Conservation (phyloP, 2,329 filamentous ascomycete species). For the Venturiaceae sp. region DNA sequence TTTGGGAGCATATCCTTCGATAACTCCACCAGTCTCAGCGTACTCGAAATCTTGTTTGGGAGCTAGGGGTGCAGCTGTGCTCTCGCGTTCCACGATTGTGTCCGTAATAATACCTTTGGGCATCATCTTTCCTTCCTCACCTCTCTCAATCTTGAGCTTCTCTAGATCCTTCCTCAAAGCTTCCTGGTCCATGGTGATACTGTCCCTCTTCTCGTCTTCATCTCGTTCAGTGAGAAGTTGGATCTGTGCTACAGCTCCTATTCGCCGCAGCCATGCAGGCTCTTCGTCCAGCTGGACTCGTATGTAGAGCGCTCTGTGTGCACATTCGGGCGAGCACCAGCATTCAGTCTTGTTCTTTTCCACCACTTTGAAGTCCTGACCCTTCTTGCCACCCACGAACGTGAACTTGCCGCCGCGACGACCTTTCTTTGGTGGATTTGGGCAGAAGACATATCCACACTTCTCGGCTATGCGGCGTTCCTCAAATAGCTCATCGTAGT, state of each 20-base stretch:
- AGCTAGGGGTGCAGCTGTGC: slow-evolving; percentile 15
- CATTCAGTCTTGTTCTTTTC: slow-evolving; percentile 63
- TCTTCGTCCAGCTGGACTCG: slow-evolving; percentile 81
- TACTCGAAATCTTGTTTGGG: slow-evolving; percentile 11
- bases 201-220: slow-evolving; percentile 10
- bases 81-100: slow-evolving; percentile 20
- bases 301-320: slow-evolving; percentile 70
- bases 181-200: slow-evolving; percentile 17
- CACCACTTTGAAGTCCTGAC: slow-evolving; percentile 55
- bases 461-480: slow-evolving; percentile 77
- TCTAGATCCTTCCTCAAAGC: slow-evolving; percentile 23
- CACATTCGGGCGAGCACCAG: slow-evolving; percentile 80
- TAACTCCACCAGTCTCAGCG: not conserved
- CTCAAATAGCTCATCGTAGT: slow-evolving; percentile 81
- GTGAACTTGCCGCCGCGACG: slow-evolving; percentile 51
- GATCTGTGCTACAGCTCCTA: slow-evolving; percentile 15
- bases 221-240: slow-evolving; percentile 13
- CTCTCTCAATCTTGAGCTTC: slow-evolving; percentile 34
- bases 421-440: slow-evolving; percentile 47
- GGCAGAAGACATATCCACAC: slow-evolving; percentile 80
- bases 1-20: not conserved
- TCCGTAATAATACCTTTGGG: slow-evolving; percentile 21
- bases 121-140: slow-evolving; percentile 23
- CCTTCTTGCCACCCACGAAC: slow-evolving; percentile 47
- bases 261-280: slow-evolving; percentile 67